A percentile compares a stretch with the other conserved stretches of the same genome.
Evolutionary conservation across 805 yeast genomes (phyloP).

Genomic region (Cyberlindnera mississippiensis): DNA sequence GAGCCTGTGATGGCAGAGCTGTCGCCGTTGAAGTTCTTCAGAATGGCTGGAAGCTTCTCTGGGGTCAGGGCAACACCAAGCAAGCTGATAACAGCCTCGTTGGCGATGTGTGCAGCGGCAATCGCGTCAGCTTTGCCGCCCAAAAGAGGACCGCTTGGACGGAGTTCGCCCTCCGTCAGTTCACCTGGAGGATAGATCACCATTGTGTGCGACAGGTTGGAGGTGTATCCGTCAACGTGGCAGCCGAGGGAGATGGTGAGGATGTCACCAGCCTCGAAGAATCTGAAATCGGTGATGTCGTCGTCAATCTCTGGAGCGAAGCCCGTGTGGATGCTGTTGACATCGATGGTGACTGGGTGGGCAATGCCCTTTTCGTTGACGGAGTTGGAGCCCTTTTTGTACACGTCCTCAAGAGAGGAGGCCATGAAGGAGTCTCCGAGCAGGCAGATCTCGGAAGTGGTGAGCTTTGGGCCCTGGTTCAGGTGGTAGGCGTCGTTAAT

Average conservation of each 20-base stretch:
- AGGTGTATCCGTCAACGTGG: constrained; percentile 93
- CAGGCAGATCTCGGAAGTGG: constrained; percentile 70
- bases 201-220: constrained; percentile 80
- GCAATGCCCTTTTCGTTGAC: constrained; percentile 90
- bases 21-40: constrained; percentile 31
- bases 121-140: constrained; percentile 88
- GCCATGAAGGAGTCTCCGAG: constrained; percentile 74
- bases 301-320: constrained; percentile 85
- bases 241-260: constrained; percentile 84
- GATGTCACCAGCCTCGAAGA: constrained; percentile 72
- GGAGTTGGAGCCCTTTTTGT: constrained; percentile 44
- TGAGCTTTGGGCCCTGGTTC: constrained; percentile 34
- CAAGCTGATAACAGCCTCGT: constrained; percentile 76
- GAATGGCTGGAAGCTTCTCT: constrained; percentile 61
- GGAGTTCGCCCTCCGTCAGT: constrained; percentile 30
- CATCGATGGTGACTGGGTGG: constrained; percentile 84
- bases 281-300: constrained; percentile 33
- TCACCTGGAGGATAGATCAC: constrained; percentile 73
- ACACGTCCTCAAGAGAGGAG: constrained; percentile 55
- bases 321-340: constrained; percentile 72
- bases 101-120: constrained; percentile 85
- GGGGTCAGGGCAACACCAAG: constrained; percentile 72
- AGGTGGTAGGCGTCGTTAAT: constrained; percentile 74
- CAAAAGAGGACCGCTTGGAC: constrained; percentile 72
- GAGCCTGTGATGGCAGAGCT: constrained; percentile 57